Evolutionary conservation across 768 basidiomycete species (phyloP).

Genomic region (Rubroboletus satanas): DNA sequence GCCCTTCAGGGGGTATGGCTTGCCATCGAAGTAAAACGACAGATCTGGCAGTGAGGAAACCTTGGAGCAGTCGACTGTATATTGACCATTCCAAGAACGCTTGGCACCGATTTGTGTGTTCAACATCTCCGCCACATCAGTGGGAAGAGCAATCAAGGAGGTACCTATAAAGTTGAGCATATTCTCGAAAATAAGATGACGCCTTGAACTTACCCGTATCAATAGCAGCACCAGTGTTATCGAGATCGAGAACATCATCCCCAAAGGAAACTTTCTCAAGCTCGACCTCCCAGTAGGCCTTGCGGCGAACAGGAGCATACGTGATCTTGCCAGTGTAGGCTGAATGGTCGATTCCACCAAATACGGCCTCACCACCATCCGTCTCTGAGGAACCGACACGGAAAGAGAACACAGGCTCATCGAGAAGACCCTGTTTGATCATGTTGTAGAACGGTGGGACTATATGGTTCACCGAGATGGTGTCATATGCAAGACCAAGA

Average conservation of each 20-base stretch:
- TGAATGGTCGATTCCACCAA: constrained; percentile 79
- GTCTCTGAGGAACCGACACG: constrained; percentile 80
- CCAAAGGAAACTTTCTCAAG: constrained; percentile 85
- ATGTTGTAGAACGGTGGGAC: constrained; percentile 93
- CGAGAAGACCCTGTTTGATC: constrained; percentile 77
- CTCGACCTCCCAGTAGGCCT: constrained; percentile 99
- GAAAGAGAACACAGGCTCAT: constrained; percentile 91
- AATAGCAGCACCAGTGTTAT: constrained; percentile 91
- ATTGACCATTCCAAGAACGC: constrained; percentile 95
- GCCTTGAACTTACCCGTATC: constrained; percentile 62
- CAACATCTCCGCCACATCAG: constrained; percentile 96
- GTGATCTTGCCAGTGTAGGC: constrained; percentile 78
- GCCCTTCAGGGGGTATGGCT: constrained; percentile 73
- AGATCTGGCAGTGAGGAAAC: constrained; percentile 83
- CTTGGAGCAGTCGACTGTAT: constrained; percentile 82
- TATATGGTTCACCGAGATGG: constrained; percentile 91
- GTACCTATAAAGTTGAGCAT: constrained; percentile 53
- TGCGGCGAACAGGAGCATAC: constrained; percentile 89
- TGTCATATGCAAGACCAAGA: constrained; percentile 90
- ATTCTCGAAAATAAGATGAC: not conserved
- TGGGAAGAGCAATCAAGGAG: constrained; percentile 88
- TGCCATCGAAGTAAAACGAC: constrained; percentile 77
- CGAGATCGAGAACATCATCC: constrained; percentile 81
- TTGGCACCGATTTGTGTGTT: constrained; percentile 93
- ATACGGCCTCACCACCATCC: constrained; percentile 87